A percentile compares a stretch with the other conserved stretches of the same genome.
Evolutionary conservation across 2,329 filamentous ascomycete genomes (phyloP).

Genomic region (Tolypocladium sp.): DNA sequence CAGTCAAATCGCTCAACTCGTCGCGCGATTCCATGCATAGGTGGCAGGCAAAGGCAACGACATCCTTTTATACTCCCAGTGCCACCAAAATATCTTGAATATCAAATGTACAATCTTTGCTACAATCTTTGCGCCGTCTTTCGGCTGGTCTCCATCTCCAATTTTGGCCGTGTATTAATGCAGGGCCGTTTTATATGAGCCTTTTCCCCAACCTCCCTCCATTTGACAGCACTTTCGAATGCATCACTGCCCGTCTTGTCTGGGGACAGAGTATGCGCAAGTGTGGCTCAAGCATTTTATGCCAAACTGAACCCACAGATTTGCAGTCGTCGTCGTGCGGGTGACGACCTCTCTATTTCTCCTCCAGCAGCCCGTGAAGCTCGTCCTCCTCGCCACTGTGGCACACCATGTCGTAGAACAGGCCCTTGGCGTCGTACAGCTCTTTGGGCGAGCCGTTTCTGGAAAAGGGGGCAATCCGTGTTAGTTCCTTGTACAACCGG

Average conservation of each 20-base stretch:
- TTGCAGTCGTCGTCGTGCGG: background rate
- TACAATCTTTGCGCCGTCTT: background rate
- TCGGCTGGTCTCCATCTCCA: too few relatives aligned
- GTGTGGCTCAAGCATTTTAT: too few relatives aligned
- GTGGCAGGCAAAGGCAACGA: too few relatives aligned
- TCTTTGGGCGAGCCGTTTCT: conserved; percentile 37
- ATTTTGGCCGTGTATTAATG: background rate
- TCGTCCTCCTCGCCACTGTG: conserved; percentile 45
- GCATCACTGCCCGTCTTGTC: background rate
- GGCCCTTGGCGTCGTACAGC: conserved; percentile 32
- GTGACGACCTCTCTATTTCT: background rate
- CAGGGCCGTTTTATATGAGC: background rate
- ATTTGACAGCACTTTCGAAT: background rate
- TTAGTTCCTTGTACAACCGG: background rate
- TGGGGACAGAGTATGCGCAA: background rate
- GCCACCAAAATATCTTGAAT: background rate
- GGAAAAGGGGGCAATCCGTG: background rate
- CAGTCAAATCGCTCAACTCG: background rate
- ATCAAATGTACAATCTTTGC: background rate
- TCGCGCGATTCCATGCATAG: background rate
- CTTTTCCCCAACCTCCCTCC: background rate
- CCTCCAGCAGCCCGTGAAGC: conserved; percentile 25
- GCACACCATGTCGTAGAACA: conserved; percentile 46
- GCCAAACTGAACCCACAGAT: background rate
- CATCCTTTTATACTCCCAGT: background rate